Evolutionary conservation across 257 asterid species (phyloP), one percentile per base, ranked within the genome.

Genomic region (Gentiana dahurica): DNA sequence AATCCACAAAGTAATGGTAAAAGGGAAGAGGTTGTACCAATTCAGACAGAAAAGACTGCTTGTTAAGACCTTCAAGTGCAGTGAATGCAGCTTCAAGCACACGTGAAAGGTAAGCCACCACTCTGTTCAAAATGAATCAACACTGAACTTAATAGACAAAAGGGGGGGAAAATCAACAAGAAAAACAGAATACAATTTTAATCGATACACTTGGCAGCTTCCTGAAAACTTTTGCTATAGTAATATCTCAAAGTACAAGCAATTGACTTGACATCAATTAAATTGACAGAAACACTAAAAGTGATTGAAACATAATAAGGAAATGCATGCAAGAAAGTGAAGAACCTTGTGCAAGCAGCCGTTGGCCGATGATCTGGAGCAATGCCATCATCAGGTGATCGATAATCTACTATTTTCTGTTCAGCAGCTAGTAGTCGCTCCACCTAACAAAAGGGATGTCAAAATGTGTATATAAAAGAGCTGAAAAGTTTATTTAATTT

Each of bases 61-160:
- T 92, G 78, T 88, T 88, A 58, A 81, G 97, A 81, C 98, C 97
- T 66, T 92, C 98, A 37, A 92, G 87, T 39, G 94, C 93, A 59
- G 98, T 88, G 81, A 92, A 92, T 68, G 98, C 95, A 70, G 94
- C 78, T 76, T 88, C 98, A 55, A 92, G 95, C 71, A 92, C 94
- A 59, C 97, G 94, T 49, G 95, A 85, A 47, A 85, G 90, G 74
- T 92, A 88, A 36, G 98, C 93, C 41, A 88, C 98, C 70, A 88
- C 94, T 79, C 97, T 92, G 81, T 50, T 62, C 61, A 65, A 41
- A 15, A 49, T 69, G 75, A 54, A 52, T 72, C 63, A 68, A 8
- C 67, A 36, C 54, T 52, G 7, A 67, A 39, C 46, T 49, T 51
- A 61, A 54, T 58, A 37, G 12, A 54, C 52, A 54, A 52, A 1